phyloP scores from a whole-genome alignment of 2,329 filamentous ascomycete species.

The Sporothrix protearum region DNA sequence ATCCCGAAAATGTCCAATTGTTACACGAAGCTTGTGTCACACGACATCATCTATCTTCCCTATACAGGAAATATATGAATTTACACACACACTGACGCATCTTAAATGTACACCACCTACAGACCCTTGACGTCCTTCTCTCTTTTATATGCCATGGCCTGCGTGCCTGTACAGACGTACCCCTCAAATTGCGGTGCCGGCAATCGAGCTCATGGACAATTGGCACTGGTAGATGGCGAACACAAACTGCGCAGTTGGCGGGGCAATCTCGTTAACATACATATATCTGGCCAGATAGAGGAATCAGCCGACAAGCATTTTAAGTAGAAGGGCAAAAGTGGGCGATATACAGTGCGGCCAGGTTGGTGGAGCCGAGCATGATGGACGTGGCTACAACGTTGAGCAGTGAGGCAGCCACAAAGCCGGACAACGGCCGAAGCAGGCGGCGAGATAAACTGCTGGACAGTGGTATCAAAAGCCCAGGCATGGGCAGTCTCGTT shows the following conservation, averaged over 20 bases:
- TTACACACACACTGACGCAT: neutral
- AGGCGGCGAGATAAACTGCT: constrained; percentile 37
- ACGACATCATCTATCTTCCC: neutral
- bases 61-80: neutral
- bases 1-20: too few species aligned
- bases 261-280: constrained; percentile 38
- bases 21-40: too few species aligned
- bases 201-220: constrained; percentile 37
- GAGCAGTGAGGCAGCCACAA: constrained; percentile 34
- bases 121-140: neutral
- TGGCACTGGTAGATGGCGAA: constrained; percentile 38
- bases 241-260: constrained; percentile 36
- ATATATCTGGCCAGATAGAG: constrained; percentile 40
- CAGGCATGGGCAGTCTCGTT: constrained; percentile 30
- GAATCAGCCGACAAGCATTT: constrained; percentile 39
- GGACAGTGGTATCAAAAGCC: constrained; percentile 37
- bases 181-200: constrained; percentile 32
- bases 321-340: constrained; percentile 36
- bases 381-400: constrained; percentile 34
- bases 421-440: constrained; percentile 32
- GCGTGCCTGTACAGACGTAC: constrained; percentile 21
- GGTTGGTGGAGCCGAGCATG: constrained; percentile 34
- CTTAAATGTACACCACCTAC: neutral
- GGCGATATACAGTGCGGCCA: constrained; percentile 35
- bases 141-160: neutral